Evolutionary conservation across 345 rosid species (phyloP), one percentile per base, ranked within the genome.

Genomic region (Syzygium jambos): DNA sequence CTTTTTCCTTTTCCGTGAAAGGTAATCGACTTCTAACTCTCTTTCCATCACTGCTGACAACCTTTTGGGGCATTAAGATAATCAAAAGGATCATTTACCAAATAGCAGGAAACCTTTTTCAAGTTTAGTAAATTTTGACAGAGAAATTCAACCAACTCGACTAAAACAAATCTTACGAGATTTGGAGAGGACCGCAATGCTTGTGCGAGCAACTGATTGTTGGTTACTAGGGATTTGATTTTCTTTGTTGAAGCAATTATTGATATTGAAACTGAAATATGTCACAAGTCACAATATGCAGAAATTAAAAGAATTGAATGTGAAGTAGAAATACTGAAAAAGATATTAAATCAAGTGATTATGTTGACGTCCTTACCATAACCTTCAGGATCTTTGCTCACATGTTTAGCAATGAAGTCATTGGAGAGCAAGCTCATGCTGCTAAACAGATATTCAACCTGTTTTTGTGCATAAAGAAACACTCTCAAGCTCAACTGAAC

Each of bases 361-460:
- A 29, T 27, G 19, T 34, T 25, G 49, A 6, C 19, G 41, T 84
- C 43, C 96, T 93, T 93, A 98, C 99, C 99, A 87, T 93, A 98
- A 80, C 99, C 98, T 92, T 96, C 98, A 34, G 93, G 94, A 54
- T 98, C 99, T 95, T 95, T 95, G 87, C 85, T 92, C 85, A 95
- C 91, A 54, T 95, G 99, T 90, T 93, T 96, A 51, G 97, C 93
- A 89, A 98, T 90, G 34, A 96, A 93, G 86, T 98, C 99, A 90
- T 98, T 96, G 22, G 98, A 97, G 53, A 98, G 92, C 89, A 98
- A 96, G 91, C 96, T 96, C 95, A 96, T 94, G 91, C 96, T 95
- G 85, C 98, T 96, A 88, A 98, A 93, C 91, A 94, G 96, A 89
- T 96, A 96, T 85, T 98, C 99, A 88, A 93, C 99, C 99, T 96